phyloP scores from a whole-genome alignment of 2,329 filamentous ascomycete genomes.

The Colletotrichum higginsianum region DNA sequence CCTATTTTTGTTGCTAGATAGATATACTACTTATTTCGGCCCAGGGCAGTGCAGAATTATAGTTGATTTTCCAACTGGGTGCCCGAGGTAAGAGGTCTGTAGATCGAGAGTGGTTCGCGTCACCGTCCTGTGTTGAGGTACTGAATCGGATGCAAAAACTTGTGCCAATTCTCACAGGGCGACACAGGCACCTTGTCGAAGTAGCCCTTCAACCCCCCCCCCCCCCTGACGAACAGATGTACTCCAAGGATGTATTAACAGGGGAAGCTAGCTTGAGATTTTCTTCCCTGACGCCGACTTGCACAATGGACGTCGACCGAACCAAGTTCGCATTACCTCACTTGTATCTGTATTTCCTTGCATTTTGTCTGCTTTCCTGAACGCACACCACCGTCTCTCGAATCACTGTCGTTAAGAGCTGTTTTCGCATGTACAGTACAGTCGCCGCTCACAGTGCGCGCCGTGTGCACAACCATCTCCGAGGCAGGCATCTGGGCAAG shows the following conservation, averaged over 20 bases:
- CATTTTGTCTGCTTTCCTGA: conserved; percentile 31
- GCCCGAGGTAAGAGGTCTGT: not conserved
- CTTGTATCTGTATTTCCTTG: conserved; percentile 18
- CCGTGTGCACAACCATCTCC: conserved; percentile 31
- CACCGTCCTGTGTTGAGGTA: conserved; percentile 35
- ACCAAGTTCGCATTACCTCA: conserved; percentile 40
- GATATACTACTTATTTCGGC: not conserved
- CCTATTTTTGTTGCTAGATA: not conserved
- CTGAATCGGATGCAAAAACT: conserved; percentile 7
- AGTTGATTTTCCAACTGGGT: not conserved
- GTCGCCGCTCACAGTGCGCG: conserved; percentile 31
- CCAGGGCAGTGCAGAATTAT: conserved; percentile 1
- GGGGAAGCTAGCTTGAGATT: conserved; percentile 27
- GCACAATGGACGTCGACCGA: conserved; percentile 38
- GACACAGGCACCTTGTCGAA: conserved; percentile 6
- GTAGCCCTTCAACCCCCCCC: conserved; percentile 17
- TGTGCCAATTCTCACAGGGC: conserved; percentile 33
- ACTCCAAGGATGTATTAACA: conserved; percentile 1
- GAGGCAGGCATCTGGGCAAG: conserved; percentile 22
- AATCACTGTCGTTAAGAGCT: not conserved
- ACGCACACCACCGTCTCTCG: conserved; percentile 36
- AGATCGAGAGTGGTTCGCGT: conserved; percentile 25
- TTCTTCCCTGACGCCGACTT: conserved; percentile 29
- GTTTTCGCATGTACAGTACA: conserved; percentile 22
- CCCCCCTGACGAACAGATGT: conserved; percentile 11